A percentile compares a stretch with the other conserved stretches of the same genome.
These are phyloP conservation scores for Colletotrichum incanum DNA, from an alignment of 2,329 filamentous ascomycete species.

Conservation along the genomic window DNA sequence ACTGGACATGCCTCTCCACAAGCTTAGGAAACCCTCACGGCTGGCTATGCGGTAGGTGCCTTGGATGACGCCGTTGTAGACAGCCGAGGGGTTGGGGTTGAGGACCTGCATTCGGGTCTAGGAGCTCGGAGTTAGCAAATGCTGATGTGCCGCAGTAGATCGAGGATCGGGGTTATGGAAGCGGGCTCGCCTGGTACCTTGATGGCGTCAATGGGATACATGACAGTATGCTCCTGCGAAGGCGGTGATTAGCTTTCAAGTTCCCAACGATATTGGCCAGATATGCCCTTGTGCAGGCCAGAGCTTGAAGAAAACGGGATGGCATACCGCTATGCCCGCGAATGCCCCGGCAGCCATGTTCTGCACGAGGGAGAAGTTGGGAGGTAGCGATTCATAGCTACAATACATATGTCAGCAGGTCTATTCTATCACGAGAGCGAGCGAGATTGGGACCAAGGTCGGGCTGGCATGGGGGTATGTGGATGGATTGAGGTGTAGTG, in stretches of 20 bases:
- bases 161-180: background rate
- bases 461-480: conserved; percentile 9
- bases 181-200: conserved; percentile 75
- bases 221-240: conserved; percentile 94
- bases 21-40: conserved; percentile 88
- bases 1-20: conserved; percentile 98
- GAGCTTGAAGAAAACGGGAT: conserved; percentile 12
- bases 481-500: conserved; percentile 15
- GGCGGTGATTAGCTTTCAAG: conserved; percentile 41
- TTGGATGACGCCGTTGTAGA: conserved; percentile 92
- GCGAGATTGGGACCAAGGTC: background rate
- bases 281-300: background rate
- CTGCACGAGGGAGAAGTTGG: conserved; percentile 92
- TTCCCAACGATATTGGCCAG: background rate
- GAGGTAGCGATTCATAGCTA: conserved; percentile 92
- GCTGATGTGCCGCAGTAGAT: background rate
- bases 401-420: conserved; percentile 42
- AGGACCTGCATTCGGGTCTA: conserved; percentile 99
- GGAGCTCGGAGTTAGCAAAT: conserved; percentile 44
- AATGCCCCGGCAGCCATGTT: conserved; percentile 98
- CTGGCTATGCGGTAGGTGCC: conserved; percentile 93
- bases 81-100: conserved; percentile 83
- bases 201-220: conserved; percentile 98
- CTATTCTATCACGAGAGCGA: background rate
- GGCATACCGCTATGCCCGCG: conserved; percentile 90